Conservation (phyloP, 2,329 filamentous ascomycete genomes). For the Pyricularia grisea region DNA sequence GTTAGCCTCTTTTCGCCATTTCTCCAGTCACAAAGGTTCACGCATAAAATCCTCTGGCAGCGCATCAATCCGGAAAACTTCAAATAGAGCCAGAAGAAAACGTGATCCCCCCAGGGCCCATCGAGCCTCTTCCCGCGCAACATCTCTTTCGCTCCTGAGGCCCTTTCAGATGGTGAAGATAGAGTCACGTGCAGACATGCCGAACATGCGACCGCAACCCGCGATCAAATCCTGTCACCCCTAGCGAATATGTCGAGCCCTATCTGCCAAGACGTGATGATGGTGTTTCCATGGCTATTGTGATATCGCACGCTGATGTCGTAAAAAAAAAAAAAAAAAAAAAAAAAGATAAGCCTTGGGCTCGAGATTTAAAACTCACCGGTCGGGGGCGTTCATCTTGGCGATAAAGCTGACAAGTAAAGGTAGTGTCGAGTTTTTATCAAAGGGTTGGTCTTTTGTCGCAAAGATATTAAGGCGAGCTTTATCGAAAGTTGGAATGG, state of each 20-base stretch:
- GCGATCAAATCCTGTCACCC: background rate
- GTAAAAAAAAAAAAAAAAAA: too few relatives aligned
- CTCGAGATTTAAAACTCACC: slow-evolving; percentile 28
- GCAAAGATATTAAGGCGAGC: background rate
- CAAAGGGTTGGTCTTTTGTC: background rate
- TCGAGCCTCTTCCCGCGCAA: background rate
- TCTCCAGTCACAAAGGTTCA: background rate
- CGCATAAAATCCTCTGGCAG: background rate
- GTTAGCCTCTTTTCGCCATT: background rate
- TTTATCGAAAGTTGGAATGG: background rate
- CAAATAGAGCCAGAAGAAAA: background rate
- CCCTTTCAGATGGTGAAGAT: background rate
- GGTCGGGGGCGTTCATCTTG: slow-evolving; percentile 47
- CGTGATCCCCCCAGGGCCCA: background rate
- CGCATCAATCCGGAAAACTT: background rate
- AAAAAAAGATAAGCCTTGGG: background rate
- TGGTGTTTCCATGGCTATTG: background rate
- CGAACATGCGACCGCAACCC: background rate
- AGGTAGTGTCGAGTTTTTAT: background rate
- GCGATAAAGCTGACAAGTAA: background rate
- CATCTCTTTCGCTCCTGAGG: background rate
- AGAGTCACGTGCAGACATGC: background rate
- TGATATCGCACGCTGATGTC: background rate
- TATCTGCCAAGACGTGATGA: background rate
- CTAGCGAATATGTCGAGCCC: background rate